phyloP scores from a whole-genome alignment of 495 filamentous ascomycete genomes.

The Aspergillus hancockii region DNA sequence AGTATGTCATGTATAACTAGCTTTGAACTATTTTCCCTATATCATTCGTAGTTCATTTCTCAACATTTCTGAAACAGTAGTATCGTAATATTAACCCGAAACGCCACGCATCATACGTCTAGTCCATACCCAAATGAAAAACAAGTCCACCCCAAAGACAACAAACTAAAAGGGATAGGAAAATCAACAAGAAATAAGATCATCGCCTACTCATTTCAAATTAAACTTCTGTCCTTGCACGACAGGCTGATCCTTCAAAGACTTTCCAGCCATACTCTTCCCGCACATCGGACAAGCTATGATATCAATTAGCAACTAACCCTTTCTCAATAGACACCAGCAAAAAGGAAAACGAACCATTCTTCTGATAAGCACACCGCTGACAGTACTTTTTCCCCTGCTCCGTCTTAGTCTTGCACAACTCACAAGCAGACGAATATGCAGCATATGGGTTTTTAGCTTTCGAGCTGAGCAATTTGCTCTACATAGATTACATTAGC shows the following conservation, averaged over 20 bases:
- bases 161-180: constrained; percentile 1
- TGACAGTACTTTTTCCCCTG: constrained; percentile 64
- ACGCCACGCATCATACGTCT: constrained; percentile 24
- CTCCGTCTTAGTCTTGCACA: constrained; percentile 66
- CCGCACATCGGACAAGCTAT: constrained; percentile 68
- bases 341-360: constrained; percentile 46
- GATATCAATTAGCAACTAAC: background rate
- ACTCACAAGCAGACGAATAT: constrained; percentile 61
- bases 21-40: constrained; percentile 26
- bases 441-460: constrained; percentile 72
- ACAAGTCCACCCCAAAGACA: background rate
- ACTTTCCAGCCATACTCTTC: constrained; percentile 53
- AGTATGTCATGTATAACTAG: constrained; percentile 52
- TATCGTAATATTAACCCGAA: constrained; percentile 10
- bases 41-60: constrained; percentile 18
- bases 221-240: constrained; percentile 67
- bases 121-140: background rate
- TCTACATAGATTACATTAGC: constrained; percentile 40
- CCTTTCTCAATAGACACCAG: background rate
- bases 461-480: constrained; percentile 65
- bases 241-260: constrained; percentile 49
- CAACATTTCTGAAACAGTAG: background rate
- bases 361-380: constrained; percentile 65
- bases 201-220: constrained; percentile 50
- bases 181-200: background rate